A percentile compares a stretch with the other conserved stretches of the same genome.
Conservation (phyloP, 306 rosid species). For the Prunus fruticosa region DNA sequence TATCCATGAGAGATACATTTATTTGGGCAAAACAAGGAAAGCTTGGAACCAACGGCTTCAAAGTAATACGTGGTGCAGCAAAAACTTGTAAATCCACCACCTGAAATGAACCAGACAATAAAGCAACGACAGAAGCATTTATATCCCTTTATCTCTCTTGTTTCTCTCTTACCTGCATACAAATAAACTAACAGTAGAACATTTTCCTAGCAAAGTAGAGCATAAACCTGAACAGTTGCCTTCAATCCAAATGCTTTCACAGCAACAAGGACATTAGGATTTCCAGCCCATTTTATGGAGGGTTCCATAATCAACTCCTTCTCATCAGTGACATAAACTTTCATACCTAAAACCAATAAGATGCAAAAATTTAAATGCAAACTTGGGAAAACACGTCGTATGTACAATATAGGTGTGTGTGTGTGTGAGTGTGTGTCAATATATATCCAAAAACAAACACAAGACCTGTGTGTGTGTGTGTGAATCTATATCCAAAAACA, state of each 20-base stretch:
- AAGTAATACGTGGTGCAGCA: slow-evolving; percentile 71
- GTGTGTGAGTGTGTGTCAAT: neutral
- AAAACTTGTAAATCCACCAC: slow-evolving; percentile 80
- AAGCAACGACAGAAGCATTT: slow-evolving; percentile 15
- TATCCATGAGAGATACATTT: slow-evolving; percentile 84
- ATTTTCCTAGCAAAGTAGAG: slow-evolving; percentile 1
- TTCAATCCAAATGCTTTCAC: slow-evolving; percentile 84
- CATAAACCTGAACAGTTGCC: slow-evolving; percentile 75
- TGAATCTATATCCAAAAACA: neutral
- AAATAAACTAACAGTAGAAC: slow-evolving; percentile 7
- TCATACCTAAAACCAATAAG: slow-evolving; percentile 63
- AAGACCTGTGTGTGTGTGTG: neutral
- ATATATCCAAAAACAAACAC: too few relatives aligned
- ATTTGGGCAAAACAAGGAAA: slow-evolving; percentile 94
- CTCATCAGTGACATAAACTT: slow-evolving; percentile 80
- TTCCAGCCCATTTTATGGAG: slow-evolving; percentile 85
- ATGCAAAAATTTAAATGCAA: neutral
- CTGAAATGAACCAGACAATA: slow-evolving; percentile 41
- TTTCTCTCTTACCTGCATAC: slow-evolving; percentile 7
- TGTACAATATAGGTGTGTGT: neutral
- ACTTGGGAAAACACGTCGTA: neutral
- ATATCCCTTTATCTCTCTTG: neutral
- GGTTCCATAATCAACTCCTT: slow-evolving; percentile 97
- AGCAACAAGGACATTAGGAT: slow-evolving; percentile 72
- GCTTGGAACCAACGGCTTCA: slow-evolving; percentile 96